A percentile compares a stretch with the other conserved stretches of the same genome.
Evolutionary conservation across 2,329 filamentous ascomycete species (phyloP).

Genomic region (Fusarium odoratissimum): DNA sequence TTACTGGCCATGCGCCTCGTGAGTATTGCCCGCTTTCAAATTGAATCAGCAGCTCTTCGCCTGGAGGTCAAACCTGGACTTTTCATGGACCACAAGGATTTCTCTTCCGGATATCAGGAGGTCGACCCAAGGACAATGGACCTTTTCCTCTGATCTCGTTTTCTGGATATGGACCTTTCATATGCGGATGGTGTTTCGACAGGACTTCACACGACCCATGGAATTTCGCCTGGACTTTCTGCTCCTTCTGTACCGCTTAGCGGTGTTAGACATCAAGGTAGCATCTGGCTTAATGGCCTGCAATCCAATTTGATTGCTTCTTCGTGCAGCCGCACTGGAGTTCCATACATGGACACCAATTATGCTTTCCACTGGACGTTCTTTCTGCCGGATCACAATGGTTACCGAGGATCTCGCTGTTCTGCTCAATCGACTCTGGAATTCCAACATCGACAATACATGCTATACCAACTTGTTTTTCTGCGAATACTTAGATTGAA

Average conservation of each 20-base stretch:
- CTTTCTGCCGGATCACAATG: conserved; percentile 21
- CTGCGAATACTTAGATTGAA: conserved; percentile 25
- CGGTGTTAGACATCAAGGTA: conserved; percentile 30
- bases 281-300: conserved; percentile 35
- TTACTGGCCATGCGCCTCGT: conserved; percentile 46
- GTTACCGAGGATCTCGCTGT: conserved; percentile 26
- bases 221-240: conserved; percentile 9
- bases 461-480: conserved; percentile 41
- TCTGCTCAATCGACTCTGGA: conserved; percentile 17
- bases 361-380: conserved; percentile 13
- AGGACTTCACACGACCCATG: conserved; percentile 16
- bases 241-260: conserved; percentile 26
- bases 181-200: conserved; percentile 24
- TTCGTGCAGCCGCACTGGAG: conserved; percentile 47
- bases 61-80: conserved; percentile 43
- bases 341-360: conserved; percentile 7
- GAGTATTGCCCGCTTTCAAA: conserved; percentile 53
- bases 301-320: conserved; percentile 51
- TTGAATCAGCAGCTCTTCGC: conserved; percentile 37
- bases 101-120: conserved; percentile 32
- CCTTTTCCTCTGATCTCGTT: not conserved
- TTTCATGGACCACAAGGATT: conserved; percentile 30
- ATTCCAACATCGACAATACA: conserved; percentile 10
- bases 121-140: conserved; percentile 35
- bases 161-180: conserved; percentile 15